Evolutionary conservation across 1,284 basidiomycete genomes (phyloP).

Genomic region (Sporisorium iseilematis-ciliati): DNA sequence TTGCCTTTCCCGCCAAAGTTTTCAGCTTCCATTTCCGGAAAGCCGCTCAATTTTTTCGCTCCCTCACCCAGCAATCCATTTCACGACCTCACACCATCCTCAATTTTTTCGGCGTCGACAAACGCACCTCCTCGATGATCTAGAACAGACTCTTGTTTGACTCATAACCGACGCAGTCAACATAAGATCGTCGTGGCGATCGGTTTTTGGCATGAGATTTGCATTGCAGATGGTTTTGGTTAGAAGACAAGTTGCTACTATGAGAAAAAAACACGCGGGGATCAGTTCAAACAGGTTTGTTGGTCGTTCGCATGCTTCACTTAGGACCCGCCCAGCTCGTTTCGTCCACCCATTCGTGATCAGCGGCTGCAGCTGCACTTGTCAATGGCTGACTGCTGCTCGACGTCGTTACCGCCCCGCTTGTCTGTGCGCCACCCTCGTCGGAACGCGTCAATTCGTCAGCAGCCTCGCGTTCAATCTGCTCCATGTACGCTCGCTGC

Average conservation of each 20-base stretch:
- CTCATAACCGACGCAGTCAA: too few species aligned
- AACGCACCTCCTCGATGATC: neutral
- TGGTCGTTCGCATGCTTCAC: neutral
- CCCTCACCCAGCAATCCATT: neutral
- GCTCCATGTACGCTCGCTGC: conserved; percentile 42
- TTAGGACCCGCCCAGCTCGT: conserved; percentile 17
- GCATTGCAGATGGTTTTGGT: too few species aligned
- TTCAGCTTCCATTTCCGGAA: conserved; percentile 5
- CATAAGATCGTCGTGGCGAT: too few species aligned
- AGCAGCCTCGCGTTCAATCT: conserved; percentile 35
- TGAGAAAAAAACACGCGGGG: too few species aligned
- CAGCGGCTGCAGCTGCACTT: conserved; percentile 1
- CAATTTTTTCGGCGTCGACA: neutral
- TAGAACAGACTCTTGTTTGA: too few species aligned
- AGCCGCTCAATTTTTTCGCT: neutral
- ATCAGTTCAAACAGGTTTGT: too few species aligned
- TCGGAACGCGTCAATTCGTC: conserved; percentile 16
- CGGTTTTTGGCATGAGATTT: too few species aligned
- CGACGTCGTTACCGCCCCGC: neutral
- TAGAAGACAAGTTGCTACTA: too few species aligned
- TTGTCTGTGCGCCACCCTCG: neutral
- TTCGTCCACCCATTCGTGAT: conserved; percentile 26
- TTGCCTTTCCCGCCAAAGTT: neutral
- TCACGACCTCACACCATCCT: neutral
- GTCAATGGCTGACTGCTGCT: neutral